Conservation (phyloP, 2,329 filamentous ascomycete species). For the Aspergillus sp. region DNA sequence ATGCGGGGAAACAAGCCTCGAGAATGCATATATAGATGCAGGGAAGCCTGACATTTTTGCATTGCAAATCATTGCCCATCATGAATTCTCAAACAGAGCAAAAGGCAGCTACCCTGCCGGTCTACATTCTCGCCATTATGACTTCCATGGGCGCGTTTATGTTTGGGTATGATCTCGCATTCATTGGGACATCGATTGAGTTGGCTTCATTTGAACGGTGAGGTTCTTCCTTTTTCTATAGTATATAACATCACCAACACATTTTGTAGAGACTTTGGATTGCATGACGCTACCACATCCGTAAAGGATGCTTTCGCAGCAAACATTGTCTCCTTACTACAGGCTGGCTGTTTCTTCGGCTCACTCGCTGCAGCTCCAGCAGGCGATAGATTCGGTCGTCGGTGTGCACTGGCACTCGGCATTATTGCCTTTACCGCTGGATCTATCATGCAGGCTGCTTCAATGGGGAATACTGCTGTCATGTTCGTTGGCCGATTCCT, state of each 20-base stretch:
- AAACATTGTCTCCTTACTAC: constrained; percentile 8
- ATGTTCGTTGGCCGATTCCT: constrained; percentile 59
- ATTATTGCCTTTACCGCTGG: constrained; percentile 55
- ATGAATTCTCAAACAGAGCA: not conserved
- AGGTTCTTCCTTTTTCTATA: not conserved
- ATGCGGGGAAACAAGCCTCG: no score
- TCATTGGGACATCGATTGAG: constrained; percentile 10
- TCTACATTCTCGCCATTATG: constrained; percentile 8
- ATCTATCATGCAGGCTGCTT: constrained; percentile 57
- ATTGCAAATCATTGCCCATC: not conserved
- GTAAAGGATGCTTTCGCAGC: constrained; percentile 6
- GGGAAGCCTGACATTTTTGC: no score
- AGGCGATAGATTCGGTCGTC: constrained; percentile 48
- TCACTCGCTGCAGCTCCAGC: constrained; percentile 28
- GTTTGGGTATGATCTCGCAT: constrained; percentile 10
- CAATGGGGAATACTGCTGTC: constrained; percentile 50
- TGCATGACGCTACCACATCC: constrained; percentile 1
- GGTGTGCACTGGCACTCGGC: constrained; percentile 48
- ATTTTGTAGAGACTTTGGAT: constrained; percentile 4
- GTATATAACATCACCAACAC: not conserved
- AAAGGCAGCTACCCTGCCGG: constrained; percentile 1
- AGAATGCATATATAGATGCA: no score
- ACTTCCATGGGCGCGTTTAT: constrained; percentile 12
- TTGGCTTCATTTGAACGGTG: constrained; percentile 8
- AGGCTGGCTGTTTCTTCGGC: constrained; percentile 15